phyloP scores from a whole-genome alignment of 2,329 filamentous ascomycete species.

The Escovopsis weberi region DNA sequence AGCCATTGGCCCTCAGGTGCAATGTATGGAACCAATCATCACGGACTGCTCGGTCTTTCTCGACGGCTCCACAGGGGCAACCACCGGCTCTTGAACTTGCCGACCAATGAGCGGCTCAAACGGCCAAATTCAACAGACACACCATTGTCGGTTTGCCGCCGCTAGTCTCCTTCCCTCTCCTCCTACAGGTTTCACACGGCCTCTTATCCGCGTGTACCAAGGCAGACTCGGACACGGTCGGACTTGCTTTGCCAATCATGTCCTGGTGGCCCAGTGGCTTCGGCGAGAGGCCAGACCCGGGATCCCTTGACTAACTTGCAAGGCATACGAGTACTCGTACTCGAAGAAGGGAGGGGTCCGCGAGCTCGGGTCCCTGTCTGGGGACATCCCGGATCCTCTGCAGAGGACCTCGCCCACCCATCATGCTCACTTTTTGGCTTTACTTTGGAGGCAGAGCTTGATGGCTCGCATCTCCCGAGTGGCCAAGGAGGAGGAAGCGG shows the following conservation, averaged over 20 bases:
- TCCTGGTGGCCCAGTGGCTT: conserved; percentile 7
- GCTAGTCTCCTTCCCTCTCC: too few relatives aligned
- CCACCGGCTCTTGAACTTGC: conserved; percentile 9
- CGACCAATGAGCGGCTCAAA: conserved; percentile 18
- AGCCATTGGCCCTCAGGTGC: conserved; percentile 6
- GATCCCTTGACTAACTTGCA: too few relatives aligned
- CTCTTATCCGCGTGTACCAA: neutral
- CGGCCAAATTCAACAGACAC: conserved; percentile 16
- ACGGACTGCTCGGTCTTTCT: conserved; percentile 5
- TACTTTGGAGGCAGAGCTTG: neutral
- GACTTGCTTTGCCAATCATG: too few relatives aligned
- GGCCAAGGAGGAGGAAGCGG: neutral
- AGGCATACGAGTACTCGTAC: too few relatives aligned
- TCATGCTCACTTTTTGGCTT: conserved; percentile 9
- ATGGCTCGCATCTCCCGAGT: neutral
- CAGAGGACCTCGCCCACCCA: conserved; percentile 16
- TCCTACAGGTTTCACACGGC: conserved; percentile 1
- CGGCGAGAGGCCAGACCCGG: conserved; percentile 9
- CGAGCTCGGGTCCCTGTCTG: conserved; percentile 7
- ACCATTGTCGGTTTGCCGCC: conserved; percentile 16
- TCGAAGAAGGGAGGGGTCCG: conserved; percentile 8
- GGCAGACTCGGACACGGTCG: too few relatives aligned
- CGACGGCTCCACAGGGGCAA: conserved; percentile 11
- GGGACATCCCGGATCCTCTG: conserved; percentile 6
- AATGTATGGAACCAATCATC: conserved; percentile 9